A percentile compares a stretch with the other conserved stretches of the same genome.
These are phyloP conservation scores for Arxiozyma slooffiae DNA, from an alignment of 1,139 yeast species.

Conservation along the genomic window DNA sequence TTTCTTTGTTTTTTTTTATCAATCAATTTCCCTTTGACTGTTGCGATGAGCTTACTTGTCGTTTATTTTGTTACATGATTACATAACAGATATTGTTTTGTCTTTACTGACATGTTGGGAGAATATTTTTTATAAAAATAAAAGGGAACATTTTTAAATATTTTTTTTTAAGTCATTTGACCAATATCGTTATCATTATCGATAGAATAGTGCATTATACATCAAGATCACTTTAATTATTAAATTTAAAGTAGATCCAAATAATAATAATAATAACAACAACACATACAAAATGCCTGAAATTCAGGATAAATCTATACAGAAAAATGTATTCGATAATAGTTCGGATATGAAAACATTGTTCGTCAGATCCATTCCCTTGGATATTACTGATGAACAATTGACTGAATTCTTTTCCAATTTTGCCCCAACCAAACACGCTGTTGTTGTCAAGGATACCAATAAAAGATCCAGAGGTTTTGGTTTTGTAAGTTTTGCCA, in stretches of 20 bases:
- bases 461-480: slow-evolving; percentile 75
- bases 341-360: slow-evolving; percentile 47
- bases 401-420: slow-evolving; percentile 78
- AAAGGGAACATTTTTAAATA: too few relatives aligned
- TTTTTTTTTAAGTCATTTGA: too few relatives aligned
- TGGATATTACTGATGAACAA: slow-evolving; percentile 70
- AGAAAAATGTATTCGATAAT: slow-evolving; percentile 13
- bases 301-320: background rate
- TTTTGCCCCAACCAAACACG: slow-evolving; percentile 91
- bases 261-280: background rate
- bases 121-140: background rate
- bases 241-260: background rate
- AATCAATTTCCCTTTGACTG: background rate
- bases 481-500: slow-evolving; percentile 86
- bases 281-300: slow-evolving; percentile 6
- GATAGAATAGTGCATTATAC: background rate
- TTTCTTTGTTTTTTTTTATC: too few relatives aligned
- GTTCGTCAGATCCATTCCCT: slow-evolving; percentile 77
- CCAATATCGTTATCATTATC: too few relatives aligned
- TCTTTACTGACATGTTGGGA: too few relatives aligned
- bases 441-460: slow-evolving; percentile 76
- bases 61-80: background rate
- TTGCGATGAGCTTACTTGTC: slow-evolving; percentile 4
- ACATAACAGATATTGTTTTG: background rate
- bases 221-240: background rate